A percentile compares a stretch with the other conserved stretches of the same genome.
Conservation (phyloP, 306 rosid genomes). For the Vigna hirtella region DNA sequence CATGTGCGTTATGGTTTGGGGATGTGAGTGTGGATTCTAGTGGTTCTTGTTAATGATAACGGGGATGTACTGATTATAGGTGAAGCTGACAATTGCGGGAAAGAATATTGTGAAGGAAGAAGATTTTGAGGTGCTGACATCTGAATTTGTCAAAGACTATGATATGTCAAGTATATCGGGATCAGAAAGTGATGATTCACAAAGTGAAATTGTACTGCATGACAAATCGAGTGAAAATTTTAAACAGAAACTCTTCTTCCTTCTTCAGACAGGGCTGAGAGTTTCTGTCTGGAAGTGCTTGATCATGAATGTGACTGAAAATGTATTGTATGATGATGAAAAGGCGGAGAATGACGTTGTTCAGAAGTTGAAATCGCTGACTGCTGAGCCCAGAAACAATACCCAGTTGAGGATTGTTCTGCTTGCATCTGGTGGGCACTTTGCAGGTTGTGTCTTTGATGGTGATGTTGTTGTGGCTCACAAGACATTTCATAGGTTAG, state of each 20-base stretch:
- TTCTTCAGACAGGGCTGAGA: slow-evolving; percentile 68
- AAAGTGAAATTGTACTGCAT: slow-evolving; percentile 35
- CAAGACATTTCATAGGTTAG: slow-evolving; percentile 97
- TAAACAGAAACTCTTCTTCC: slow-evolving; percentile 65
- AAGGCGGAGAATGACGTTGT: slow-evolving; percentile 52
- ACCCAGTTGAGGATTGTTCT: slow-evolving; percentile 73
- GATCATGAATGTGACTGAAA: slow-evolving; percentile 67
- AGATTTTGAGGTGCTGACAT: slow-evolving; percentile 84
- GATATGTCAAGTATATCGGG: slow-evolving; percentile 97
- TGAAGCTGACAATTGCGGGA: slow-evolving; percentile 87
- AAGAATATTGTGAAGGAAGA: slow-evolving; percentile 91
- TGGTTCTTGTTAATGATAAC: slow-evolving; percentile 1
- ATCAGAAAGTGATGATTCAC: slow-evolving; percentile 75
- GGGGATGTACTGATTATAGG: slow-evolving; percentile 59
- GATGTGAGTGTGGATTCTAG: slow-evolving; percentile 16
- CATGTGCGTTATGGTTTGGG: not conserved
- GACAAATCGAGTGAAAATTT: slow-evolving; percentile 49
- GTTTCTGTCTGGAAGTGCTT: slow-evolving; percentile 88
- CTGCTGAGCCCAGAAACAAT: slow-evolving; percentile 69
- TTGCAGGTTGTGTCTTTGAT: slow-evolving; percentile 92
- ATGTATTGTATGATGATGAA: slow-evolving; percentile 53
- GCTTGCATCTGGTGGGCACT: slow-evolving; percentile 95
- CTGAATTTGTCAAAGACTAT: slow-evolving; percentile 81
- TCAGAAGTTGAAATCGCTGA: slow-evolving; percentile 65
- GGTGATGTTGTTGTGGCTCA: slow-evolving; percentile 81